Evolutionary conservation across 257 asterid species (phyloP), one percentile per base, ranked within the genome.

Genomic region (Cruciata laevipes): DNA sequence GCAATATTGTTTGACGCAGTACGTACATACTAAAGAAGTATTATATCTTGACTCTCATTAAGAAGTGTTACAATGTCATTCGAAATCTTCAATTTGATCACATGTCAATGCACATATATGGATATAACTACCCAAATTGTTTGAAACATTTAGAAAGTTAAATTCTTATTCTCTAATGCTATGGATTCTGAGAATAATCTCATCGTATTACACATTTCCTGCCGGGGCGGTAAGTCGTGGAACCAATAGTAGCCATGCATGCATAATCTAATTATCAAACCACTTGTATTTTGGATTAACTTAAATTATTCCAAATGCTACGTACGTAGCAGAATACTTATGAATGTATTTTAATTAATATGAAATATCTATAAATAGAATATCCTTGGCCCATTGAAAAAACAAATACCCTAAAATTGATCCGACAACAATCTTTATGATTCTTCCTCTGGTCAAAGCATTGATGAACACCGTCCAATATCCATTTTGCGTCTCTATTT

Each of bases 381-480:
- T 37, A 37, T 37, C 42, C 40, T 37, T 37, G 40, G 13, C 42
- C 42, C 42, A 37, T 37, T 42, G 6, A 42, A 42, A 42, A 42
- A 42, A 42, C 51, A 42, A 42, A 11, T 42, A 42, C 6, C 51
- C 18, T 42, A 42, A 42, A 37, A 42, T 13, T 42, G 51, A 42
- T 42, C 51, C 59, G 61, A 65, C 57, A 69, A 68, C n/a, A 55
- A 14, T 65, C 49, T 69, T 72, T 70, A 65, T 73, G 74, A 59
- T 73, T 7, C 32, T 21, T 55, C 33, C 32, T 9, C 66, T 72
- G 42, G 75, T 65, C 74, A 64, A 63, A 69, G 44, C 65, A 57
- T 49, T 61, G 44, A 69, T 61, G 75, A 55, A 25, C 74, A 61
- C 78, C 76, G 74, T 71, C 81, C 78, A 69, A 57, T 38, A 49